A percentile compares a stretch with the other conserved stretches of the same genome.
phyloP scores from a whole-genome alignment of 345 rosid genomes.

The Boechera retrofracta region DNA sequence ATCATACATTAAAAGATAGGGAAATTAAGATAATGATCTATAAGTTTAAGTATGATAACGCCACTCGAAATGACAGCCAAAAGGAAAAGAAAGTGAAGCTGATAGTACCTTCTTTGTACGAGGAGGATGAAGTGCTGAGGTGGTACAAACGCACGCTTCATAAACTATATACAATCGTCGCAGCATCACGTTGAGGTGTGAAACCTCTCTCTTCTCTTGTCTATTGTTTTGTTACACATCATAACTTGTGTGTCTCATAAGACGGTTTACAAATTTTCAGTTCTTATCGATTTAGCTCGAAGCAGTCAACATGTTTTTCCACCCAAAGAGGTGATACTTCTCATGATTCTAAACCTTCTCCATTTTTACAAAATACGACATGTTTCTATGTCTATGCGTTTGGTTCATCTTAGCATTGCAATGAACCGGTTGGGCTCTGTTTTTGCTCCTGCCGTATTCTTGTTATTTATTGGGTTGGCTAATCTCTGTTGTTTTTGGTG shows the following conservation, averaged over 20 bases:
- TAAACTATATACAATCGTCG: constrained; percentile 47
- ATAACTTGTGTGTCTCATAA: too few relatives aligned
- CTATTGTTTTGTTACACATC: too few relatives aligned
- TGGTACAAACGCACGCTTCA: constrained; percentile 86
- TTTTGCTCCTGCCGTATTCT: background rate
- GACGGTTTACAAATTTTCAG: too few relatives aligned
- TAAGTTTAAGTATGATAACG: background rate
- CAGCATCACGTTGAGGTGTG: too few relatives aligned
- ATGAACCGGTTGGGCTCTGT: background rate
- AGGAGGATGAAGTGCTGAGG: constrained; percentile 86
- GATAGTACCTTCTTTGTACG: constrained; percentile 71
- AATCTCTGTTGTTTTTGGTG: constrained; percentile 12
- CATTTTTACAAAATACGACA: background rate
- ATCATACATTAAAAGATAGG: background rate
- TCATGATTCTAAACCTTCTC: too few relatives aligned
- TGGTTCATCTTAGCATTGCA: background rate
- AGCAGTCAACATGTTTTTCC: too few relatives aligned
- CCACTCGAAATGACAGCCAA: constrained; percentile 20
- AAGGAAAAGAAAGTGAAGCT: constrained; percentile 11
- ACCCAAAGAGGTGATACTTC: too few relatives aligned
- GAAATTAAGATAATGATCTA: background rate
- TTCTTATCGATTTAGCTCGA: too few relatives aligned
- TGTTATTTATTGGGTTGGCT: background rate
- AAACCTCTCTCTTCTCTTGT: too few relatives aligned
- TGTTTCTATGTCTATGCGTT: constrained; percentile 2